Percentiles rank a stretch among this genome's conserved stretches.
phyloP scores from a whole-genome alignment of 2,329 filamentous ascomycete genomes.

The Chaetomiaceae sp. region DNA sequence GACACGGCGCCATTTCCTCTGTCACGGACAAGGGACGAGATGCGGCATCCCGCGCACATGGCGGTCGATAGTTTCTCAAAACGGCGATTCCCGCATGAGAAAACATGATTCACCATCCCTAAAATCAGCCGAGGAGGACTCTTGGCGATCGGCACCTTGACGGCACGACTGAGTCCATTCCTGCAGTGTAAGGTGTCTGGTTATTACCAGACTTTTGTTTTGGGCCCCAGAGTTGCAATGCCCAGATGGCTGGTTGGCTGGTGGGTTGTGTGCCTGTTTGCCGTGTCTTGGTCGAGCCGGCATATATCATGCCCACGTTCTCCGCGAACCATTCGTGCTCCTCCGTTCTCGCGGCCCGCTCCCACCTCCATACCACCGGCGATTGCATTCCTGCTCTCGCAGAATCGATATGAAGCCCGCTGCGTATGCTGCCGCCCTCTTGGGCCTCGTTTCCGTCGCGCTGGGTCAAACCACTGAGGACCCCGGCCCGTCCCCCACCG shows the following conservation, averaged over 20 bases:
- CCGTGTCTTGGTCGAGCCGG: no score
- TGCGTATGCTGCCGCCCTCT: conserved; percentile 17
- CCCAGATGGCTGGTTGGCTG: no score
- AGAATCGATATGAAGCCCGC: conserved; percentile 19
- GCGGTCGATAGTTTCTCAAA: neutral
- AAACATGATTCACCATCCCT: neutral
- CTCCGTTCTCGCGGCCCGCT: no score
- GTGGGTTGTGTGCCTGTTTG: no score
- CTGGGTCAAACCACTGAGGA: conserved; percentile 15
- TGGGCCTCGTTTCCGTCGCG: conserved; percentile 18
- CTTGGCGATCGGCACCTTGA: conserved; percentile 8
- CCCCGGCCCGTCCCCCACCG: conserved; percentile 26
- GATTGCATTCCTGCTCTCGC: neutral
- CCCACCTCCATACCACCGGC: neutral
- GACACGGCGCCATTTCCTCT: neutral
- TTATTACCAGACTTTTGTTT: neutral
- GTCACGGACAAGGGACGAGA: neutral
- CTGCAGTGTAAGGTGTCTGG: neutral
- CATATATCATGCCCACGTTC: neutral
- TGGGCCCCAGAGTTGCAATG: no score
- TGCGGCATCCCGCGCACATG: neutral
- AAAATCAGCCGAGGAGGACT: neutral
- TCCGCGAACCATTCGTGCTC: neutral
- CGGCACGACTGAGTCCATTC: neutral
- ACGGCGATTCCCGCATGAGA: neutral